Percentiles rank a stretch among this genome's conserved stretches.
phyloP scores from a whole-genome alignment of 805 yeast species.

The Millerago galiae region DNA sequence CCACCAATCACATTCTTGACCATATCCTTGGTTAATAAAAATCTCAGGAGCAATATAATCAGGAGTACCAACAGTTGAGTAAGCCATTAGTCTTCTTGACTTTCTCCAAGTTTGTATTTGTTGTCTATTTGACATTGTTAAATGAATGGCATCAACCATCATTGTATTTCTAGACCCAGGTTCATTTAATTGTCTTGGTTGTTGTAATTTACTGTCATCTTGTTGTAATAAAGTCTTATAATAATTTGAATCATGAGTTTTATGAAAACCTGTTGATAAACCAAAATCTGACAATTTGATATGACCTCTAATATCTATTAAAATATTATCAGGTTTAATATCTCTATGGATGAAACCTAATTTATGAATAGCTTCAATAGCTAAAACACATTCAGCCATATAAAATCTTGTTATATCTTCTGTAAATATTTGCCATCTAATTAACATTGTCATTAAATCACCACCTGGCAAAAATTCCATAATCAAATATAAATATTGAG shows the following conservation, averaged over 20 bases:
- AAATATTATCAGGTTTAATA: conserved; percentile 93
- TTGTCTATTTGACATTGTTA: conserved; percentile 94
- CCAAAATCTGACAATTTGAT: conserved; percentile 95
- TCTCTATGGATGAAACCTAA: conserved; percentile 96
- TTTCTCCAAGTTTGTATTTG: conserved; percentile 69
- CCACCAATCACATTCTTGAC: conserved; percentile 98
- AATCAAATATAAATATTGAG: conserved; percentile 83
- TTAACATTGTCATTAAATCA: conserved; percentile 88
- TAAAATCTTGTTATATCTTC: conserved; percentile 96
- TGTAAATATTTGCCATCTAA: conserved; percentile 86
- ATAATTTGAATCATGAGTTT: conserved; percentile 87
- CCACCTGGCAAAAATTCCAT: conserved; percentile 99
- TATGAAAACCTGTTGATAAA: conserved; percentile 91
- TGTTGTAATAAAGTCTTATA: conserved; percentile 65
- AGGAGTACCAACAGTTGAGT: conserved; percentile 97
- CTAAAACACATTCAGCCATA: conserved; percentile 92
- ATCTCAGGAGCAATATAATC: conserved; percentile 99
- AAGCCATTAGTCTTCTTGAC: conserved; percentile 77
- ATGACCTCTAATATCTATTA: conserved; percentile 82
- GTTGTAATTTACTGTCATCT: conserved; percentile 44
- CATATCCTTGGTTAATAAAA: conserved; percentile 78
- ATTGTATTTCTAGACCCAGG: conserved; percentile 59
- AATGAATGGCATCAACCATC: conserved; percentile 89
- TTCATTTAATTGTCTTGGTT: conserved; percentile 28
- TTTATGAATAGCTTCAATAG: conserved; percentile 90